Evolutionary conservation across 768 basidiomycete genomes (phyloP).

Genomic region (Dendrothele bispora): DNA sequence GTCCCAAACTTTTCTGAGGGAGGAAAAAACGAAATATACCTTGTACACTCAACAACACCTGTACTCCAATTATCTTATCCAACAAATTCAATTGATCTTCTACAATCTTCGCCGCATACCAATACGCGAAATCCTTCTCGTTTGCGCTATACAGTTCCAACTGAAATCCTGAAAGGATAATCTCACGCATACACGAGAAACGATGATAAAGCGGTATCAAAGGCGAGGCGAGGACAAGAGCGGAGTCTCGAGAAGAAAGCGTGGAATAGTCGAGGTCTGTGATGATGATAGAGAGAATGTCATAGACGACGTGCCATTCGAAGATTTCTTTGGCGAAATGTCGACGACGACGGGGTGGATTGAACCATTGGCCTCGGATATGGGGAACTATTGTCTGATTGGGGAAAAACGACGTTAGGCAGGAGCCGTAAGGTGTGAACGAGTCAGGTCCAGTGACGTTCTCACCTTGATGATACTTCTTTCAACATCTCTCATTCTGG

Average conservation of each 20-base stretch:
- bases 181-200: constrained; percentile 52
- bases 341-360: constrained; percentile 66
- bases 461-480: constrained; percentile 42
- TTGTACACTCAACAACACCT: constrained; percentile 24
- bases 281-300: constrained; percentile 29
- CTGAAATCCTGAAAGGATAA: constrained; percentile 76
- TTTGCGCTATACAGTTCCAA: constrained; percentile 68
- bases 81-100: constrained; percentile 55
- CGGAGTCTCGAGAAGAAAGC: constrained; percentile 24
- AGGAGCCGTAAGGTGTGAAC: neutral
- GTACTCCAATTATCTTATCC: constrained; percentile 42
- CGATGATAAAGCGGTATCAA: neutral
- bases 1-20: no score
- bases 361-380: constrained; percentile 63
- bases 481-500: constrained; percentile 42
- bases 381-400: constrained; percentile 58
- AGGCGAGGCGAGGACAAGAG: constrained; percentile 5
- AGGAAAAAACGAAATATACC: constrained; percentile 23
- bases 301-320: constrained; percentile 68
- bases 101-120: constrained; percentile 62
- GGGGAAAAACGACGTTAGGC: neutral
- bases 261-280: constrained; percentile 28
- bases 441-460: neutral
- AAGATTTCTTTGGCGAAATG: constrained; percentile 61
- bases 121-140: constrained; percentile 75